Evolutionary conservation across 345 rosid genomes (phyloP), one percentile per base, ranked within the genome.

Genomic region (Salix viminalis): DNA sequence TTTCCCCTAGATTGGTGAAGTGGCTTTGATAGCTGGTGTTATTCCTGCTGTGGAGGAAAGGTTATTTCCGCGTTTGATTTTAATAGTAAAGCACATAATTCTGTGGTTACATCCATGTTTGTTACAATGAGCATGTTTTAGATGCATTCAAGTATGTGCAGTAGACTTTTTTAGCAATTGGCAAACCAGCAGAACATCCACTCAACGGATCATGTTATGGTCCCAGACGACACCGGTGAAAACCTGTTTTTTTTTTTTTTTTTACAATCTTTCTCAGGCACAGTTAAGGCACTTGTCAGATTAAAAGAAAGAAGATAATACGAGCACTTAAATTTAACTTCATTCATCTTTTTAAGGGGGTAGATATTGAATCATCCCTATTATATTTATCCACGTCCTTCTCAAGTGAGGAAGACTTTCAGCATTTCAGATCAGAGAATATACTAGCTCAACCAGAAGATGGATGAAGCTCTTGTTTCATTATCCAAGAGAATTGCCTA

Each of bases 1-100:
- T 75, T 54, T 84, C 80, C 78, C 73, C 80, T 81, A 93, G 98
- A 80, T 96, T 71, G 98, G 99, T 83, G 98, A 97, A 80, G 97
- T 91, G 80, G 99, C 93, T 79, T 90, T 86, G 86, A 91, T 94
- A 16, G 80, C 80, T 74, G 98, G 98, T 71, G 88, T 95, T 46
- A 79, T 85, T 84, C 74, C 93, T 56, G 90, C 89, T 2, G 87
- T 87, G 78, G 97, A 95, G 81, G 99, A 95, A 78, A 95, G 98
- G 99, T 95, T 79, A 36, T 87, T 79, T 79, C 36, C 56, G 13
- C 46, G 44, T 56, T 41, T 73, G 30, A 37, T 23, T 67, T 76
- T 70, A 56, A 30, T 10, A 34, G 14, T 65, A 64, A 48, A 67
- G 74, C 16, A 50, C 48, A 65, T 44, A 37, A 41, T 36, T 67